phyloP scores from a whole-genome alignment of 352 stramenopile species.

The Phytophthora aleatoria region DNA sequence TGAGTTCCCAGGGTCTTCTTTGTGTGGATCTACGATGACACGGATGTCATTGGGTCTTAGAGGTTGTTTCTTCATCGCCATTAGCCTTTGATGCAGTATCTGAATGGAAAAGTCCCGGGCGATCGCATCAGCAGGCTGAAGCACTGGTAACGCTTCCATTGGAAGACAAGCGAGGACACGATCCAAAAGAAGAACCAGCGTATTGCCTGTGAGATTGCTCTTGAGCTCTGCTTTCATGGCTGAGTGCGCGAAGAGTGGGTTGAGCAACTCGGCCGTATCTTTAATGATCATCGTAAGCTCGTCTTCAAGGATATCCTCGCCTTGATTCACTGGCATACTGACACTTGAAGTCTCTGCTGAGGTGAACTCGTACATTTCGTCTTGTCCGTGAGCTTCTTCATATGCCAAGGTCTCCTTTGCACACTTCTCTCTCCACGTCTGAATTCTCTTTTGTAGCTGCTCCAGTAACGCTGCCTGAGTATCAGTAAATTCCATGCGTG shows the following conservation, averaged over 20 bases:
- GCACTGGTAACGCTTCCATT: constrained; percentile 50
- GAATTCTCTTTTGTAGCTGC: constrained; percentile 38
- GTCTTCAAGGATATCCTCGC: constrained; percentile 51
- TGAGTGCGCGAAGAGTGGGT: constrained; percentile 58
- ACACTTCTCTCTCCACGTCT: constrained; percentile 42
- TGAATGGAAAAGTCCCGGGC: constrained; percentile 78
- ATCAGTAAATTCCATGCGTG: constrained; percentile 67
- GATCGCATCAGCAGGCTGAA: constrained; percentile 57
- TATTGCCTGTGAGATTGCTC: constrained; percentile 49
- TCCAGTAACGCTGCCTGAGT: constrained; percentile 30
- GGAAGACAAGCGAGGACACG: constrained; percentile 53
- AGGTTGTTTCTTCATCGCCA: constrained; percentile 54
- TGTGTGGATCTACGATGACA: constrained; percentile 63
- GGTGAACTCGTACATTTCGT: constrained; percentile 52
- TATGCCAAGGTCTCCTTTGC: constrained; percentile 44
- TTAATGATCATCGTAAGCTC: constrained; percentile 58
- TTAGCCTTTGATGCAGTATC: constrained; percentile 58
- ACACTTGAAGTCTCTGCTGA: constrained; percentile 4
- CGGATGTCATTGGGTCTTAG: constrained; percentile 66
- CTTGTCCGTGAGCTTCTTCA: constrained; percentile 41
- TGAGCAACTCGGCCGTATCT: constrained; percentile 50
- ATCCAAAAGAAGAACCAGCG: constrained; percentile 62
- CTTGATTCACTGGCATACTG: not conserved
- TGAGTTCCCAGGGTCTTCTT: constrained; percentile 50
- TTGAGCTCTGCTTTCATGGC: constrained; percentile 43